These are phyloP conservation scores for Garcia nutans DNA, from an alignment of 345 rosid genomes.

Conservation along the genomic window DNA sequence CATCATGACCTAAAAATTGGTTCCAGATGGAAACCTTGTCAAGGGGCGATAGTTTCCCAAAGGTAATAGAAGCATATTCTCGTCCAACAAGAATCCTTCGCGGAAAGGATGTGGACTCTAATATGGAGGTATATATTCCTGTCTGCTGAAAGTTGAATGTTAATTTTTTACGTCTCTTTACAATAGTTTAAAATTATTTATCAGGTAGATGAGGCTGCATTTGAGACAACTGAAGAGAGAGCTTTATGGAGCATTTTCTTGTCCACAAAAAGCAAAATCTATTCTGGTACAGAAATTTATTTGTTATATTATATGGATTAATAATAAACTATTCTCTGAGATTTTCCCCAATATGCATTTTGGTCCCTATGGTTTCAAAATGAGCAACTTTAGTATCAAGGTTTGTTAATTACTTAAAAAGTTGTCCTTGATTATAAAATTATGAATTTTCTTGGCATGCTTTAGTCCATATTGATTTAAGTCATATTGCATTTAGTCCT, in stretches of 20 bases:
- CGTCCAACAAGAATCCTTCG: slow-evolving; percentile 92
- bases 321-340: too few species aligned
- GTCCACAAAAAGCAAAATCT: slow-evolving; percentile 55
- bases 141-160: not conserved
- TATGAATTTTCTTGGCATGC: too few species aligned
- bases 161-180: not conserved
- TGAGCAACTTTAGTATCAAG: too few species aligned
- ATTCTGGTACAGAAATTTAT: slow-evolving; percentile 49
- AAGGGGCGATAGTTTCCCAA: slow-evolving; percentile 58
- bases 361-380: too few species aligned
- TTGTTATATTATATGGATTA: not conserved
- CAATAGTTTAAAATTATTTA: not conserved
- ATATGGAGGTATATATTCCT: slow-evolving; percentile 58
- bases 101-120: slow-evolving; percentile 70
- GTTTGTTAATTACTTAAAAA: too few species aligned
- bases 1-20: slow-evolving; percentile 13
- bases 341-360: too few species aligned
- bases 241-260: slow-evolving; percentile 60
- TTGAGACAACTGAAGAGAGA: slow-evolving; percentile 77
- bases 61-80: slow-evolving; percentile 86
- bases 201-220: slow-evolving; percentile 78
- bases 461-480: too few species aligned
- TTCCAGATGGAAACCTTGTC: slow-evolving; percentile 74
- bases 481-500: too few species aligned
- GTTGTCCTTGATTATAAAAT: too few species aligned